phyloP scores from a whole-genome alignment of 345 rosid species.

The Populus deltoides region DNA sequence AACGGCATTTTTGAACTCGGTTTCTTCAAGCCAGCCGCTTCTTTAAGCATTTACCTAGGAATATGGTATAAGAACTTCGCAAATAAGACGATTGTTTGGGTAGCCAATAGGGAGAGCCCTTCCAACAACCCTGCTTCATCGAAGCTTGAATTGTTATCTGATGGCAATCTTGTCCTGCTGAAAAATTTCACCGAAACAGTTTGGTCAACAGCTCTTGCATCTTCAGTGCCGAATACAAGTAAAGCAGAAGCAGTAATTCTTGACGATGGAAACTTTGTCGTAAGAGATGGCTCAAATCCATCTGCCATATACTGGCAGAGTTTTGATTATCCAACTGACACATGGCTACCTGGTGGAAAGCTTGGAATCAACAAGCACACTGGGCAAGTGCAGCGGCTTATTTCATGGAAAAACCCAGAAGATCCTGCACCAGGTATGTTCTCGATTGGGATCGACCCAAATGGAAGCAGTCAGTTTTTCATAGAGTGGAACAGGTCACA shows the following conservation, averaged over 20 bases:
- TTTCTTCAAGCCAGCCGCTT: neutral
- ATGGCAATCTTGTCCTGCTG: neutral
- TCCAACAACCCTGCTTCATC: neutral
- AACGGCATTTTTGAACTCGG: neutral
- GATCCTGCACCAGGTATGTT: slow-evolving; percentile 33
- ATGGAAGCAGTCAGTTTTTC: slow-evolving; percentile 12
- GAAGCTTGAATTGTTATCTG: neutral
- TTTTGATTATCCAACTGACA: too few relatives aligned
- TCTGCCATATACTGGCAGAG: too few relatives aligned
- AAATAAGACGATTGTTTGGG: neutral
- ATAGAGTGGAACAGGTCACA: slow-evolving; percentile 6
- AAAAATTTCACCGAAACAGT: too few relatives aligned
- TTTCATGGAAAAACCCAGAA: slow-evolving; percentile 19
- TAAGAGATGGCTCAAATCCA: slow-evolving; percentile 10
- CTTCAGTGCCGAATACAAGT: neutral
- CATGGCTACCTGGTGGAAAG: slow-evolving; percentile 14
- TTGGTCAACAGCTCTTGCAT: too few relatives aligned
- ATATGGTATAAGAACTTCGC: neutral
- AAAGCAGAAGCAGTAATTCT: slow-evolving; percentile 19
- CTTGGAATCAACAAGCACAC: slow-evolving; percentile 20
- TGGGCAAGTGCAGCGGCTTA: neutral
- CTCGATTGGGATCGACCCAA: slow-evolving; percentile 14
- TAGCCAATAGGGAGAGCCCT: neutral
- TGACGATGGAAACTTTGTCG: slow-evolving; percentile 23
- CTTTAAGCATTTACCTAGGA: neutral